Evolutionary conservation across 495 filamentous ascomycete genomes (phyloP).

Genomic region (Podospora comata): DNA sequence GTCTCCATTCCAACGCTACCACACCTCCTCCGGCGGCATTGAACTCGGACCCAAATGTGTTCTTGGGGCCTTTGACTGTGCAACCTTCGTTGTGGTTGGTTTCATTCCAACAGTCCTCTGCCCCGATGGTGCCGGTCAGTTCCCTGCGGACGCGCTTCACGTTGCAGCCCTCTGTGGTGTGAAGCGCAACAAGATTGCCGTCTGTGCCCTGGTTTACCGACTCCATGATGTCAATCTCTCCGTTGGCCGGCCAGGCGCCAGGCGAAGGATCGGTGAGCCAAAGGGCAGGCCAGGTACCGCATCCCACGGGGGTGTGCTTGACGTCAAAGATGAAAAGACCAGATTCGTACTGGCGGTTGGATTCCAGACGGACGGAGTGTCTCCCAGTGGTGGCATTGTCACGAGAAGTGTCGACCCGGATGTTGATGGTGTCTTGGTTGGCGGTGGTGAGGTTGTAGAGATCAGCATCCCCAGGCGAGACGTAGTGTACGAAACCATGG

Average conservation of each 20-base stretch:
- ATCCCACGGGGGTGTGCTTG: conserved; percentile 55
- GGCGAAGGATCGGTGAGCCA: conserved; percentile 40
- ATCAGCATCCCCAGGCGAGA: conserved; percentile 25
- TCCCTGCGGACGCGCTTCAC: conserved; percentile 49
- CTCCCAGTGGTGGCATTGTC: conserved; percentile 46
- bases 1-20: conserved; percentile 63
- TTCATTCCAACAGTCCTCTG: conserved; percentile 52
- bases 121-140: conserved; percentile 43
- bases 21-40: conserved; percentile 58
- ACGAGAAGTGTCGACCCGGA: conserved; percentile 44
- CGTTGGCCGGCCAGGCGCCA: conserved; percentile 61
- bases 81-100: conserved; percentile 56
- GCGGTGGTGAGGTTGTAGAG: conserved; percentile 40
- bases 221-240: conserved; percentile 75
- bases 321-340: conserved; percentile 61
- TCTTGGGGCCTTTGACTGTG: conserved; percentile 38
- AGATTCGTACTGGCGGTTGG: conserved; percentile 50
- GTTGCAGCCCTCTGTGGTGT: conserved; percentile 59
- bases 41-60: conserved; percentile 54
- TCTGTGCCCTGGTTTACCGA: conserved; percentile 55
- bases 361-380: conserved; percentile 53
- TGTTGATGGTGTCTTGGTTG: conserved; percentile 33
- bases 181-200: conserved; percentile 62
- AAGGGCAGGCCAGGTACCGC: conserved; percentile 60
- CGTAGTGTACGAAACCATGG: conserved; percentile 46